Evolutionary conservation across 1,139 yeast genomes (phyloP), one percentile per base, ranked within the genome.

Genomic region (Diutina catenulata): DNA sequence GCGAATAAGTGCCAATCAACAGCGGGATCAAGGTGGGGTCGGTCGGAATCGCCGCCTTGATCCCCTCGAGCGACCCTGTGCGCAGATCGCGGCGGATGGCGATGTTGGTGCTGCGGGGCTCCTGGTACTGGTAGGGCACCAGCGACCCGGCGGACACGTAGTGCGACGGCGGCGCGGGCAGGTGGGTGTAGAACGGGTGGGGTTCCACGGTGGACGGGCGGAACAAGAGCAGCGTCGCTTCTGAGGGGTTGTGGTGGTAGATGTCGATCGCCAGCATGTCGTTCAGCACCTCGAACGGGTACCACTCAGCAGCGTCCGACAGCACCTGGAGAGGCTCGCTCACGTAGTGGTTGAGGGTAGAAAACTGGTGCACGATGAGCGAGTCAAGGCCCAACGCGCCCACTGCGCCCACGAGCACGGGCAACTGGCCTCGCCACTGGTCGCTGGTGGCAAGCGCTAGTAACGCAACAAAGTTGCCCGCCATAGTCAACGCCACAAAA

Each of bases 1-100:
- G 60, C 9, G 70, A 62, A 41, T 62, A 62, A 18, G 59, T 61
- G 6, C 68, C 68, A 10, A 65, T 57, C 10, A 66, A 56, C 8
- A 68, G 61, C 1, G 72, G 72, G 9, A 66, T 55, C 28, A 65
- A 49, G n/a, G 64, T 21, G 3, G 35, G 24, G 22, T 31, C 35
- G 21, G n/a, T 13, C 2, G 35, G 35, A 11, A 31, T 7, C 8
- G 23, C 33, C 6, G 35, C 35, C 10, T 21, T 31, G n/a, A 3
- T 6, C n/a, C 10, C 14, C n/a, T n/a, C n/a, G n/a, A n/a, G n/a
- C n/a, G n/a, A n/a, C n/a, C n/a, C n/a, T n/a, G n/a, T n/a, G n/a
- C n/a, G n/a, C n/a, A n/a, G n/a, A n/a, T n/a, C n/a, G n/a, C n/a
- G 2, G 25, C 3, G 5, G 22, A 6, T 13, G 8, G n/a, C n/a